Percentiles rank a stretch among this genome's conserved stretches.
Conservation (phyloP, 208 protist genomes). For the Tritrichomonas musculus region DNA sequence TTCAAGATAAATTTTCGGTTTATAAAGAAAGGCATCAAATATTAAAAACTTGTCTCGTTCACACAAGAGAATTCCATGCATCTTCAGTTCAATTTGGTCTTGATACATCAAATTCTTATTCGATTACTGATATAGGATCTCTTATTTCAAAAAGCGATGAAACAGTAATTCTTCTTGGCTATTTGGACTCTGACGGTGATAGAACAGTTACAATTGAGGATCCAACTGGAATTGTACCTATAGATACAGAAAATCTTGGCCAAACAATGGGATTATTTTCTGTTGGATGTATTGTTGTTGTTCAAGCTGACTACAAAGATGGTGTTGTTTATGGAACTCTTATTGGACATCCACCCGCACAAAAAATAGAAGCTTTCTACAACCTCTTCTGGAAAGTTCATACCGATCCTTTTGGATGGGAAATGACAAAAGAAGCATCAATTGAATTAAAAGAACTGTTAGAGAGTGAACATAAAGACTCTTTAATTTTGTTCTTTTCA, state of each 20-base stretch:
- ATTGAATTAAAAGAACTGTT: background rate
- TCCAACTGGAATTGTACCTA: background rate
- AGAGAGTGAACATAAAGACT: background rate
- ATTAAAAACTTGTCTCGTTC: background rate
- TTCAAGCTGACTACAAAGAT: background rate
- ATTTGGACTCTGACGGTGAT: background rate
- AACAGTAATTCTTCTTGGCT: background rate
- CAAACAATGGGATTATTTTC: background rate
- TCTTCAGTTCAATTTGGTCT: background rate
- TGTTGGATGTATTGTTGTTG: background rate
- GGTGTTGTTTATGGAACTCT: background rate
- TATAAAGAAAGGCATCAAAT: background rate
- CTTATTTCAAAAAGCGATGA: background rate
- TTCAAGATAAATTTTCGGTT: background rate
- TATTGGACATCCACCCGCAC: background rate
- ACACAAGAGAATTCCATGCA: background rate
- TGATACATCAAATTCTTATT: background rate
- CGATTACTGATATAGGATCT: background rate
- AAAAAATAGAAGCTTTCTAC: background rate
- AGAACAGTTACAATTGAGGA: background rate
- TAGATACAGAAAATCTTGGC: background rate
- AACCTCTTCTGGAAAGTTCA: background rate
- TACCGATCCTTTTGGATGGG: constrained; percentile 3
- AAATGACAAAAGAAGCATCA: background rate
- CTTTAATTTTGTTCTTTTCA: background rate